phyloP scores from a whole-genome alignment of 2,329 filamentous ascomycete genomes.

The Aspergillus viridinutans region DNA sequence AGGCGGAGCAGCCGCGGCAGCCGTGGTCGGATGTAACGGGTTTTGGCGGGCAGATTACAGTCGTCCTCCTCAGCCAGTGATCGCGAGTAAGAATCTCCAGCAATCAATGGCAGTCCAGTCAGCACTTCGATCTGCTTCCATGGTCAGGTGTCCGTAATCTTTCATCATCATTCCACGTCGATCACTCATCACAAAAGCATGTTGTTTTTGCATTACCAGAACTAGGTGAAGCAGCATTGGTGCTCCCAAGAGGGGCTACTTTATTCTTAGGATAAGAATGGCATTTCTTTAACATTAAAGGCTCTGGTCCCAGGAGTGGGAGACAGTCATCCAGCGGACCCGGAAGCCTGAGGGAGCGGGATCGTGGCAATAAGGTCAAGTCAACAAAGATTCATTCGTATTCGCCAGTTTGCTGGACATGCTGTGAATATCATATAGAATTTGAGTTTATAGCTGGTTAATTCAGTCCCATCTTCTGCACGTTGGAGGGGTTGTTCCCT shows the following conservation, averaged over 20 bases:
- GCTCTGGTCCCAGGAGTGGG: not conserved
- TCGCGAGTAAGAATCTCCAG: too few relatives aligned
- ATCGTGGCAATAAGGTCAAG: too few relatives aligned
- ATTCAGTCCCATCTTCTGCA: not conserved
- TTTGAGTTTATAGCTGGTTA: not conserved
- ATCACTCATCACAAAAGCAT: not conserved
- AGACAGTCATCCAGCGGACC: not conserved
- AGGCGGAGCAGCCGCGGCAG: not conserved
- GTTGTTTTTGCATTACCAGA: too few relatives aligned
- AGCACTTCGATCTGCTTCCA: not conserved
- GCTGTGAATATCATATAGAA: not conserved
- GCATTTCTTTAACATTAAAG: not conserved
- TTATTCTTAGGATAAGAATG: not conserved
- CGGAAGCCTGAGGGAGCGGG: too few relatives aligned
- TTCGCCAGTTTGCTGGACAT: too few relatives aligned
- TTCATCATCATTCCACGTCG: not conserved
- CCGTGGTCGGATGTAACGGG: conserved; percentile 30
- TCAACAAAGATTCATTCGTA: too few relatives aligned
- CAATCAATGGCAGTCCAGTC: not conserved
- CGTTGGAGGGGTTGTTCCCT: not conserved
- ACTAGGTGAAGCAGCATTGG: not conserved
- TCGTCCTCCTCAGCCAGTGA: not conserved
- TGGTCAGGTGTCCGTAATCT: not conserved
- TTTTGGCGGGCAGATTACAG: conserved; percentile 3
- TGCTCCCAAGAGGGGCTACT: not conserved